phyloP scores from a whole-genome alignment of 805 yeast genomes.

The Ogataea wickerhamii region DNA sequence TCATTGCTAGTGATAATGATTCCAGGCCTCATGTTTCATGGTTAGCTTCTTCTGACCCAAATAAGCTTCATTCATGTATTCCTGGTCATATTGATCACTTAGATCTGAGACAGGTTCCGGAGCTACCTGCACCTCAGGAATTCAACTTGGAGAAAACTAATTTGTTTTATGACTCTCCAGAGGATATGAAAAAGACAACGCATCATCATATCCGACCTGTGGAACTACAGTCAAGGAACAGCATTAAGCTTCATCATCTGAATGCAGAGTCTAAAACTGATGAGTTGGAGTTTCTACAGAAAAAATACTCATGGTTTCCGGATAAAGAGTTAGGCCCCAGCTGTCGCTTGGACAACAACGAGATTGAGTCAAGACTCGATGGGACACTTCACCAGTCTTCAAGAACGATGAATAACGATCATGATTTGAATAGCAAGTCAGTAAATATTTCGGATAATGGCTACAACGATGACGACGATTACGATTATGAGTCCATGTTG shows the following conservation, averaged over 20 bases:
- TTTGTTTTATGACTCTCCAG: no score
- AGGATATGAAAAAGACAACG: no score
- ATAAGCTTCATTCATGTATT: background rate
- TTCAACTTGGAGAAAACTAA: background rate
- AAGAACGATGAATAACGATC: background rate
- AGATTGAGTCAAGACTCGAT: background rate
- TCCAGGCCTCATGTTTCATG: background rate
- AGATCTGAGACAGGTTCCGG: background rate
- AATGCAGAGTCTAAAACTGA: slow-evolving; percentile 10
- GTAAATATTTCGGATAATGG: background rate
- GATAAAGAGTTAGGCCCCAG: no score
- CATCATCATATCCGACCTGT: no score
- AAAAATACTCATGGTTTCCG: slow-evolving; percentile 30
- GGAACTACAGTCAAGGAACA: background rate
- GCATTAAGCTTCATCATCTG: slow-evolving; percentile 22
- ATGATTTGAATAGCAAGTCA: background rate
- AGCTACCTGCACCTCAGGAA: background rate
- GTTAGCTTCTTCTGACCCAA: slow-evolving; percentile 15
- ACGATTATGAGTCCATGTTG: slow-evolving; percentile 25
- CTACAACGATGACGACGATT: slow-evolving; percentile 4
- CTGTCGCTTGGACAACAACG: slow-evolving; percentile 5
- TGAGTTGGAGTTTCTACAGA: slow-evolving; percentile 20
- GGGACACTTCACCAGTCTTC: background rate
- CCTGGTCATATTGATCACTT: background rate
- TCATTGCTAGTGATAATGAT: background rate